Conservation (phyloP, 306 rosid species). For the Citrullus amarus region DNA sequence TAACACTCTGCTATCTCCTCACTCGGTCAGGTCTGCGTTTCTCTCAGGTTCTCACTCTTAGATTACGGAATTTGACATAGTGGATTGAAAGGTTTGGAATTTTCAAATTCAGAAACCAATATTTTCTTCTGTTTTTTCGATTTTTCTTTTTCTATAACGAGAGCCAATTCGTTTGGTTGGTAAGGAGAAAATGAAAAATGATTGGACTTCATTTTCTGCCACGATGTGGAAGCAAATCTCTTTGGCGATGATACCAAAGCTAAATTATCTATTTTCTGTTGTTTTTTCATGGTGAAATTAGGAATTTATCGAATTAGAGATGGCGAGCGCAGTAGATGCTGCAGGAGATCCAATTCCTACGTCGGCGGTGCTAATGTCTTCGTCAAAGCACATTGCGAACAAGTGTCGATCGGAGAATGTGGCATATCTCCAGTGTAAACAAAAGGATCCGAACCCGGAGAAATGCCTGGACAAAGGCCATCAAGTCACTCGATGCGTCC, state of each 20-base stretch:
- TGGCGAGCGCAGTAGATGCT: slow-evolving; percentile 74
- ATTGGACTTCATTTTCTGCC: not conserved
- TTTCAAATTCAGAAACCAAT: not conserved
- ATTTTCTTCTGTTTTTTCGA: not conserved
- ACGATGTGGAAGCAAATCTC: not conserved
- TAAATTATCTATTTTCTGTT: not conserved
- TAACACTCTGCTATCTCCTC: not conserved
- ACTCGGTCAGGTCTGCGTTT: not conserved
- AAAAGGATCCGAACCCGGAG: slow-evolving; percentile 81
- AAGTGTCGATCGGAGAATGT: slow-evolving; percentile 70
- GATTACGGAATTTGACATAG: not conserved
- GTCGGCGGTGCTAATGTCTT: slow-evolving; percentile 78
- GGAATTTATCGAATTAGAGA: slow-evolving; percentile 20
- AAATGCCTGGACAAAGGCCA: slow-evolving; percentile 86
- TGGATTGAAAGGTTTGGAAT: not conserved
- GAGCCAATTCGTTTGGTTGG: not conserved
- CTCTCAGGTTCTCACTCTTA: slow-evolving; percentile 1
- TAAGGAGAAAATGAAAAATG: not conserved
- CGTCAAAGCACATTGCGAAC: slow-evolving; percentile 69
- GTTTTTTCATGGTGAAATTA: not conserved
- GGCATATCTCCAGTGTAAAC: slow-evolving; percentile 83
- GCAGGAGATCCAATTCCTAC: slow-evolving; percentile 89
- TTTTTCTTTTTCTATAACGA: not conserved
- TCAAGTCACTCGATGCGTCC: slow-evolving; percentile 84
- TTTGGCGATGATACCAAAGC: not conserved